Conservation (phyloP, 208 protist genomes). For the Endotrypanum monterogeii region DNA sequence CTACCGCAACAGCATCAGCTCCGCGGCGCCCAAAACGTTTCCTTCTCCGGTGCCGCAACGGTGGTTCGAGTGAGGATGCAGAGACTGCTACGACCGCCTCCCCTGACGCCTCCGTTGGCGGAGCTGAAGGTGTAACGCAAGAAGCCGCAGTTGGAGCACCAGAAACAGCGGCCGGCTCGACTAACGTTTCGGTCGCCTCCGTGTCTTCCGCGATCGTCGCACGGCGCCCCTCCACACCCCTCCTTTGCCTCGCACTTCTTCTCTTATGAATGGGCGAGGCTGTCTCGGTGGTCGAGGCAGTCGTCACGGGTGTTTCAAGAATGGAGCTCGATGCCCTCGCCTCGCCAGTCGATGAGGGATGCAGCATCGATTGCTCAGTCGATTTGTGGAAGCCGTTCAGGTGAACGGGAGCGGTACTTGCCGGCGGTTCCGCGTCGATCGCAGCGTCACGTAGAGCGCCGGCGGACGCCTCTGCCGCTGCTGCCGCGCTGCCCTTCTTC, state of each 20-base stretch:
- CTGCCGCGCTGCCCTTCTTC: neutral
- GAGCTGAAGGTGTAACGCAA: neutral
- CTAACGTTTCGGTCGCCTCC: neutral
- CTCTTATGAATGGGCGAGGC: neutral
- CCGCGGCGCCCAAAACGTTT: neutral
- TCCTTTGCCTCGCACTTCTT: neutral
- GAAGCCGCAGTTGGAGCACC: neutral
- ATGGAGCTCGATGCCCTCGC: neutral
- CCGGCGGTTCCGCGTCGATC: neutral
- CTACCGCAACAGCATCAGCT: neutral
- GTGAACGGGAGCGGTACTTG: neutral
- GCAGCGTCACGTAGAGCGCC: neutral
- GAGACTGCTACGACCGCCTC: neutral
- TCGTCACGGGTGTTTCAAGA: neutral
- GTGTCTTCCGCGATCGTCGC: neutral
- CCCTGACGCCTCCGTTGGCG: neutral
- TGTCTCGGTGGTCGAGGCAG: neutral
- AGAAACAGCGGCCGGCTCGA: constrained; percentile 1
- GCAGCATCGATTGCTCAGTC: neutral
- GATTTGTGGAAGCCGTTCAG: neutral
- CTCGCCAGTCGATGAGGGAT: neutral
- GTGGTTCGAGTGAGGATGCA: neutral
- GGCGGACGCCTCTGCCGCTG: neutral
- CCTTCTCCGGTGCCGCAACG: neutral
- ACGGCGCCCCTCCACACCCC: neutral